A percentile compares a stretch with the other conserved stretches of the same genome.
phyloP scores from a whole-genome alignment of 176 grass and related monocot genomes.

The Carex pumila region DNA sequence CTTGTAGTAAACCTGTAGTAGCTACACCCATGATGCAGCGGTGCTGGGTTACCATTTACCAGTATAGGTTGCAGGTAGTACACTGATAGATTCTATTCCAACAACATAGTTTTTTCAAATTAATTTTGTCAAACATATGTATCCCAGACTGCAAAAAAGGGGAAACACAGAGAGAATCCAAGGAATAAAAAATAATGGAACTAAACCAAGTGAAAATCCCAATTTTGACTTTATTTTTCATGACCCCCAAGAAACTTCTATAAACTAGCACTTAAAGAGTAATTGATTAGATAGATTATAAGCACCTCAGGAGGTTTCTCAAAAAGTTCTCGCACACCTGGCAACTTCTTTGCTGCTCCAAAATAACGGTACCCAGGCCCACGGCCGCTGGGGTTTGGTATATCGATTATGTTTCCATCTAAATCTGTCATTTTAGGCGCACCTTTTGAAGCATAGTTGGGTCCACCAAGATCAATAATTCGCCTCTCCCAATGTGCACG shows the following conservation, averaged over 20 bases:
- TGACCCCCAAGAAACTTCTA: too few relatives aligned
- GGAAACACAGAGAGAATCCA: not conserved
- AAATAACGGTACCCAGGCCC: constrained; percentile 96
- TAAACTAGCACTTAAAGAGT: too few relatives aligned
- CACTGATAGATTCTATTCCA: not conserved
- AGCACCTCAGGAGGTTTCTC: constrained; percentile 77
- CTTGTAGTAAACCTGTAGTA: not conserved
- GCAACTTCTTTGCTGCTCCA: constrained; percentile 92
- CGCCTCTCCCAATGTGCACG: constrained; percentile 91
- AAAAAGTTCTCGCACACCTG: constrained; percentile 84
- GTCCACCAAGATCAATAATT: constrained; percentile 79
- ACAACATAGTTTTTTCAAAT: not conserved
- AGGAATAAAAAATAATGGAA: not conserved
- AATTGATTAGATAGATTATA: not conserved
- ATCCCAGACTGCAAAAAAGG: not conserved
- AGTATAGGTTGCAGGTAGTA: not conserved
- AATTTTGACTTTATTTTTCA: too few relatives aligned
- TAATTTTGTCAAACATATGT: not conserved
- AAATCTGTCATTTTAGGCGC: constrained; percentile 86
- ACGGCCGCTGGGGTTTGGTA: constrained; percentile 79
- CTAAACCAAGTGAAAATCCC: not conserved
- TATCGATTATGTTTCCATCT: constrained; percentile 85
- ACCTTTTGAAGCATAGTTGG: constrained; percentile 57
- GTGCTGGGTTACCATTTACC: not conserved
- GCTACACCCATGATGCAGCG: not conserved